Conservation (phyloP, 345 rosid genomes). For the Jatropha curcas region DNA sequence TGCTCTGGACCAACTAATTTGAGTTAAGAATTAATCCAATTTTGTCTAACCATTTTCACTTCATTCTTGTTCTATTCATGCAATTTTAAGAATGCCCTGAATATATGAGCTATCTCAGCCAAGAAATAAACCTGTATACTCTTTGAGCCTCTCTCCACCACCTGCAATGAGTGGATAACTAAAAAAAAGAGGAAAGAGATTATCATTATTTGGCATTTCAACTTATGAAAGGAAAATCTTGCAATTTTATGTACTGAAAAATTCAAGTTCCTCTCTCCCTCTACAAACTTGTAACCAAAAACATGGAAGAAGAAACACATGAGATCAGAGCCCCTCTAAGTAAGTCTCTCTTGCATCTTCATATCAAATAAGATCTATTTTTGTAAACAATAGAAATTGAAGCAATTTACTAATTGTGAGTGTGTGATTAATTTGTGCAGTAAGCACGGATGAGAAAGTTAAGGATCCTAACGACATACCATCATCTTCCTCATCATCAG, state of each 20-base stretch:
- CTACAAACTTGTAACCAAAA: background rate
- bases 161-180: too few species aligned
- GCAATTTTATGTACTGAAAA: too few species aligned
- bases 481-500: slow-evolving; percentile 28
- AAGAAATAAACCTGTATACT: too few species aligned
- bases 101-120: background rate
- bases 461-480: slow-evolving; percentile 12
- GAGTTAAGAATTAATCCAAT: too few species aligned
- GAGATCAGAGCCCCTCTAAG: slow-evolving; percentile 49
- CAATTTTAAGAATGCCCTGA: background rate
- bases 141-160: too few species aligned
- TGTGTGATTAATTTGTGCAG: slow-evolving; percentile 20
- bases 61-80: background rate
- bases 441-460: slow-evolving; percentile 17
- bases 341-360: slow-evolving; percentile 25
- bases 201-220: too few species aligned
- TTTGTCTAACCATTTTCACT: too few species aligned
- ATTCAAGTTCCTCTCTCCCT: too few species aligned
- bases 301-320: slow-evolving; percentile 41
- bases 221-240: too few species aligned
- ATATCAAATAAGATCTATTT: background rate
- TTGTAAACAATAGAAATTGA: too few species aligned
- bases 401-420: background rate
- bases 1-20: background rate
- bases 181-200: too few species aligned